Evolutionary conservation across 305 asterid genomes (phyloP).

Genomic region (Fraxinus ornus): DNA sequence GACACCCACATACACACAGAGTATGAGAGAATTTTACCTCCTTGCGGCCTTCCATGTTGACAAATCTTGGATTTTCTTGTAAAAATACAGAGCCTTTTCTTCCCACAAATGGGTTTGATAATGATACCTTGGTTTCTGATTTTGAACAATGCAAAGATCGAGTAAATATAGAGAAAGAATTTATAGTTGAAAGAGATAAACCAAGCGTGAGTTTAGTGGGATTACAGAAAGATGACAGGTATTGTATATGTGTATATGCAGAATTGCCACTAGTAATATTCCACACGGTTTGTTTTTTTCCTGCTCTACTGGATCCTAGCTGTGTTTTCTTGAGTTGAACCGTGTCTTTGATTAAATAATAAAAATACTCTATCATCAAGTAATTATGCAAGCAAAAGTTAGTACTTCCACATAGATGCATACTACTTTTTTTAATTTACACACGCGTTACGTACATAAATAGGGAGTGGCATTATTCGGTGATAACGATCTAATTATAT

Average conservation of each 20-base stretch:
- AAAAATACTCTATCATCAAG: too few relatives aligned
- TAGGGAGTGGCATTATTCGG: too few relatives aligned
- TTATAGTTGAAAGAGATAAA: neutral
- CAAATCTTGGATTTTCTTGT: neutral
- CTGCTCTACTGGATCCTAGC: neutral
- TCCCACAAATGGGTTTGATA: neutral
- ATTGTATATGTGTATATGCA: neutral
- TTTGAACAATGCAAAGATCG: neutral
- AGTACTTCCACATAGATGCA: too few relatives aligned
- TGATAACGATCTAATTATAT: too few relatives aligned
- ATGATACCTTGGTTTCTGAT: neutral
- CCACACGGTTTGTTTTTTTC: neutral
- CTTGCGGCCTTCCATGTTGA: neutral
- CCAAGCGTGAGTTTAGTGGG: neutral
- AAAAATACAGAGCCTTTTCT: neutral
- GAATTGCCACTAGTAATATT: neutral
- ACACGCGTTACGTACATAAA: too few relatives aligned
- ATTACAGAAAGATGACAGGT: neutral
- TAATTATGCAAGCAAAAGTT: too few relatives aligned
- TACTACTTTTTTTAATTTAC: too few relatives aligned
- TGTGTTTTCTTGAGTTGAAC: neutral
- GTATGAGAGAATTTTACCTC: neutral
- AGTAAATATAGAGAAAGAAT: neutral
- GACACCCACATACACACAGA: neutral
- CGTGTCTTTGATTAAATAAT: too few relatives aligned